Evolutionary conservation across 2,329 filamentous ascomycete genomes (phyloP).

Genomic region (Alternaria gansuensis): DNA sequence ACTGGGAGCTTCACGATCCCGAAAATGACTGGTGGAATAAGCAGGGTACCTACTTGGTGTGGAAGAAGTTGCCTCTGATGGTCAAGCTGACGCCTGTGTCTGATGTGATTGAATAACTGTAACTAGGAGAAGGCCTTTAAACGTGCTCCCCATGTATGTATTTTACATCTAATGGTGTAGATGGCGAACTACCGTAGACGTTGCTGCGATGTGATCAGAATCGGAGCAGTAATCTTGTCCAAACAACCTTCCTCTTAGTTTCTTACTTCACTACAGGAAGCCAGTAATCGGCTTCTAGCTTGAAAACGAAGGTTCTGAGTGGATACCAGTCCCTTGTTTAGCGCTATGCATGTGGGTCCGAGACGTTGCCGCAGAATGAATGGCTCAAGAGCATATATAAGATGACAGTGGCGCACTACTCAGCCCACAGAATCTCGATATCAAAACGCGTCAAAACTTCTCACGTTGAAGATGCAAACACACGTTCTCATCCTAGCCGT

Average conservation of each 20-base stretch:
- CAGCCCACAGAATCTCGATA: background rate
- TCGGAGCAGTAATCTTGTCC: background rate
- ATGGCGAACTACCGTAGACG: background rate
- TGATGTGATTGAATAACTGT: background rate
- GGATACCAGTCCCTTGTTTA: constrained; percentile 1
- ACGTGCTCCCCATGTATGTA: background rate
- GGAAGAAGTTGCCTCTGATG: constrained; percentile 16
- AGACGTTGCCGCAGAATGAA: background rate
- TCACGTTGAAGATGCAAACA: background rate
- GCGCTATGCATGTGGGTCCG: constrained; percentile 5
- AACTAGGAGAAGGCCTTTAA: background rate
- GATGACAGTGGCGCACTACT: background rate
- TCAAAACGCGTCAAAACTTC: background rate
- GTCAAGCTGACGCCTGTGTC: constrained; percentile 7
- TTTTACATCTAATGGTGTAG: too few species aligned
- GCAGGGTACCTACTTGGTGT: constrained; percentile 15
- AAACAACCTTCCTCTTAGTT: background rate
- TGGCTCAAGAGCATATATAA: constrained; percentile 6
- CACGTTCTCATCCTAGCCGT: background rate
- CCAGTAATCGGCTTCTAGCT: background rate
- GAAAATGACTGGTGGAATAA: constrained; percentile 8
- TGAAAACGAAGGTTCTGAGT: background rate
- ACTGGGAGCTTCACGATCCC: constrained; percentile 9
- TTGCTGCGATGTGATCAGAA: background rate
- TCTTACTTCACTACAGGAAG: too few species aligned